Evolutionary conservation across 305 asterid genomes (phyloP).

Genomic region (Fraxinus floribunda): DNA sequence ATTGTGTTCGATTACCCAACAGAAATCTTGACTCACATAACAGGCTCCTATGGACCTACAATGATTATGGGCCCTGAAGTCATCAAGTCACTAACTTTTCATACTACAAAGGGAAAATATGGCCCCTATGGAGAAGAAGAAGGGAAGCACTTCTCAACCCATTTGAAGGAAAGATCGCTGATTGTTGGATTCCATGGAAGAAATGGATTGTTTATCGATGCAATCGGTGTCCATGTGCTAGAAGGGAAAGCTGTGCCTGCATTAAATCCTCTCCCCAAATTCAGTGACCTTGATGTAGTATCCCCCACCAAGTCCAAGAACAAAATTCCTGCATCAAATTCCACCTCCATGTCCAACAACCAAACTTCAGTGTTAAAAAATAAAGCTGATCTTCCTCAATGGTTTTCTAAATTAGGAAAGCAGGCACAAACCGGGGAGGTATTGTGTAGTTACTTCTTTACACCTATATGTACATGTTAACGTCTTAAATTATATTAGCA

Average conservation of each 20-base stretch:
- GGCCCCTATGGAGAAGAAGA: slow-evolving; percentile 85
- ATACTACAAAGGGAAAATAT: slow-evolving; percentile 59
- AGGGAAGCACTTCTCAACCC: slow-evolving; percentile 62
- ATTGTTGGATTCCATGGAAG: slow-evolving; percentile 81
- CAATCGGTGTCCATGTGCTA: slow-evolving; percentile 66
- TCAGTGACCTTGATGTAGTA: slow-evolving; percentile 7
- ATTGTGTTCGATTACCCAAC: slow-evolving; percentile 64
- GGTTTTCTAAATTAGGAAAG: slow-evolving; percentile 49
- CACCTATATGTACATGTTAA: not conserved
- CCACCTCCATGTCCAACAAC: slow-evolving; percentile 7
- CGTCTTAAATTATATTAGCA: not conserved
- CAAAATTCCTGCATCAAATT: slow-evolving; percentile 15
- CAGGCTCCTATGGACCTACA: slow-evolving; percentile 64
- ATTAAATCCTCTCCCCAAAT: slow-evolving; percentile 18
- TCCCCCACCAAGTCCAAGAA: slow-evolving; percentile 20
- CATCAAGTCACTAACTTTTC: slow-evolving; percentile 70
- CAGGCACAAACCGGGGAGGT: slow-evolving; percentile 55
- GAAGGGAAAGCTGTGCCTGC: slow-evolving; percentile 38
- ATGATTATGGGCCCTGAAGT: slow-evolving; percentile 70
- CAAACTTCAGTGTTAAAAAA: slow-evolving; percentile 21
- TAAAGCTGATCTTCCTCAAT: slow-evolving; percentile 33
- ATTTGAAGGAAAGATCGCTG: slow-evolving; percentile 49
- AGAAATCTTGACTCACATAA: slow-evolving; percentile 63
- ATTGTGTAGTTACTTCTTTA: not conserved
- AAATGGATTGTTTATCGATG: slow-evolving; percentile 71